Conservation (phyloP, 2,329 filamentous ascomycete genomes). For the Chaetothyriales sp. region DNA sequence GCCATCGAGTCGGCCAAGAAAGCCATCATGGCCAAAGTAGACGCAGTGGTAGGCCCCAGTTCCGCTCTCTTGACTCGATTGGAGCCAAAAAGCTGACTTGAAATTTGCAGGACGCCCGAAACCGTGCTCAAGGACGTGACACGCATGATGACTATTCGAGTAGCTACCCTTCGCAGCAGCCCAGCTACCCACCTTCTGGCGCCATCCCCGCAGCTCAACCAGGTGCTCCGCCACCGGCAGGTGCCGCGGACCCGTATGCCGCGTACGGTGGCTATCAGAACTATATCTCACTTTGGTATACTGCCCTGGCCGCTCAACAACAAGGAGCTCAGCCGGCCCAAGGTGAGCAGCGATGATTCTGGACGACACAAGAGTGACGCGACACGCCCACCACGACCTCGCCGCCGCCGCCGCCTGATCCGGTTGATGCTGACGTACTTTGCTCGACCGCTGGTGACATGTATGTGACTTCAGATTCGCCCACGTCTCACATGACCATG, state of each 20-base stretch:
- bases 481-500: neutral
- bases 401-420: neutral
- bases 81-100: slow-evolving; percentile 19
- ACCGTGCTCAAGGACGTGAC: slow-evolving; percentile 27
- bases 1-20: slow-evolving; percentile 68
- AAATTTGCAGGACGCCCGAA: slow-evolving; percentile 34
- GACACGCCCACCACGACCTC: neutral
- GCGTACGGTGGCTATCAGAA: slow-evolving; percentile 72
- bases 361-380: neutral
- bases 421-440: neutral
- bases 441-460: neutral
- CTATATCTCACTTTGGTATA: slow-evolving; percentile 70
- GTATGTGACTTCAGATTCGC: neutral
- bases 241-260: slow-evolving; percentile 56
- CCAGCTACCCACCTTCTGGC: slow-evolving; percentile 20
- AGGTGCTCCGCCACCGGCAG: slow-evolving; percentile 37
- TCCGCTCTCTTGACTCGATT: neutral
- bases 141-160: slow-evolving; percentile 24
- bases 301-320: slow-evolving; percentile 47
- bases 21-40: slow-evolving; percentile 83
- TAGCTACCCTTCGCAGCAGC: slow-evolving; percentile 28
- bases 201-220: slow-evolving; percentile 25
- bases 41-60: slow-evolving; percentile 65
- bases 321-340: slow-evolving; percentile 23
- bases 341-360: slow-evolving; percentile 20